These are phyloP conservation scores for Boletus fagicola DNA, from an alignment of 768 basidiomycete genomes.

Conservation along the genomic window DNA sequence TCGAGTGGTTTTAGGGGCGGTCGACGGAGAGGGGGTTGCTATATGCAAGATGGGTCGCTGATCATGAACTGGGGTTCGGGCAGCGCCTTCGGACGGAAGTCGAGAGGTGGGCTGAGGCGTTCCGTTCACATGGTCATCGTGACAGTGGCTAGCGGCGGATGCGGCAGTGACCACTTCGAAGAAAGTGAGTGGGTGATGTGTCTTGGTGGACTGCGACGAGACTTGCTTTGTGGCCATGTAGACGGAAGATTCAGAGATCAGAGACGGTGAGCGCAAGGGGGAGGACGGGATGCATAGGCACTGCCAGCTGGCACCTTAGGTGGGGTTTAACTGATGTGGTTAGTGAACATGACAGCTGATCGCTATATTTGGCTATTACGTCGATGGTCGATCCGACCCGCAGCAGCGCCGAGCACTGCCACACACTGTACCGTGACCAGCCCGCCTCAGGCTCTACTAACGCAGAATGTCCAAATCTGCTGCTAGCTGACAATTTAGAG, in stretches of 20 bases:
- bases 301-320: not conserved
- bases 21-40: conserved; percentile 10
- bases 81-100: not conserved
- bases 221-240: conserved; percentile 13
- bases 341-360: not conserved
- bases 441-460: no score
- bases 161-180: conserved; percentile 8
- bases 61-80: conserved; percentile 1
- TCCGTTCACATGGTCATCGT: not conserved
- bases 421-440: no score
- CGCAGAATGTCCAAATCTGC: no score
- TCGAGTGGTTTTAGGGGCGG: conserved; percentile 4
- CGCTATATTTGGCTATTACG: not conserved
- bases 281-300: not conserved
- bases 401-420: no score
- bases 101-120: not conserved
- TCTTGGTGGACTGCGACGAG: not conserved
- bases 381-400: not conserved
- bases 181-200: conserved; percentile 3
- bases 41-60: conserved; percentile 17
- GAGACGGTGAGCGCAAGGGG: not conserved
- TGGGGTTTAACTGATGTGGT: not conserved
- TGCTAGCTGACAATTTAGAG: no score
- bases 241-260: not conserved
- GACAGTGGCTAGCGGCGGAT: not conserved